Percentiles rank a stretch among this genome's conserved stretches.
These are phyloP conservation scores for Ampelocalamus luodianensis DNA, from an alignment of 176 grass and related monocot species.

Conservation along the genomic window DNA sequence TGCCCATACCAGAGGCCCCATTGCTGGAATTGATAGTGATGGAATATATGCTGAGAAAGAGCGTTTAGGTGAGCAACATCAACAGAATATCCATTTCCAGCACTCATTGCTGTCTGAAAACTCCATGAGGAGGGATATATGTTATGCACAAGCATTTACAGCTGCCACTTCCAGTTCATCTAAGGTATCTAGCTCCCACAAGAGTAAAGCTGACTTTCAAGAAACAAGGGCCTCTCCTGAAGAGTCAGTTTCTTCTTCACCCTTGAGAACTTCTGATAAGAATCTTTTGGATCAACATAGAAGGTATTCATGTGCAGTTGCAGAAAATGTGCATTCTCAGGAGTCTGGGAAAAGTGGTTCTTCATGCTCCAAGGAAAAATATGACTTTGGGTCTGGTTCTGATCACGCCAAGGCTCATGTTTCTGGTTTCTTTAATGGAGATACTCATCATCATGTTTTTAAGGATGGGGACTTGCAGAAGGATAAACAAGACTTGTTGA, in stretches of 20 bases:
- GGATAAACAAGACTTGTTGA: conserved; percentile 47
- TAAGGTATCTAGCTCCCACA: conserved; percentile 61
- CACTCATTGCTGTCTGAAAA: conserved; percentile 44
- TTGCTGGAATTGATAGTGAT: conserved; percentile 38
- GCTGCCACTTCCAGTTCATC: conserved; percentile 69
- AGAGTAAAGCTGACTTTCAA: conserved; percentile 62
- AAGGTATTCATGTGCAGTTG: conserved; percentile 33
- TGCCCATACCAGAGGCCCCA: conserved; percentile 5
- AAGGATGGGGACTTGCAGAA: conserved; percentile 38
- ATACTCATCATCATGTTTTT: conserved; percentile 27
- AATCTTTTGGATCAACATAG: conserved; percentile 46
- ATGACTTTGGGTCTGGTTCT: conserved; percentile 37
- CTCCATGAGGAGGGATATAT: conserved; percentile 40
- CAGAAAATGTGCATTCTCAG: conserved; percentile 45
- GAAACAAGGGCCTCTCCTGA: conserved; percentile 67
- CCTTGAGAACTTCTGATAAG: conserved; percentile 48
- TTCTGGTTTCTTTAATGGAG: conserved; percentile 43
- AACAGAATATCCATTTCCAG: conserved; percentile 40
- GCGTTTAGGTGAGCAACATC: conserved; percentile 34
- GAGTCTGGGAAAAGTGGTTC: conserved; percentile 41
- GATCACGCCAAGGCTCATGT: conserved; percentile 33
- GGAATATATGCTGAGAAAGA: conserved; percentile 45
- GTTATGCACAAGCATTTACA: conserved; percentile 41
- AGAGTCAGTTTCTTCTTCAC: conserved; percentile 85
- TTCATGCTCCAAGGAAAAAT: conserved; percentile 48